Percentiles rank a stretch among this genome's conserved stretches.
phyloP scores from a whole-genome alignment of 805 yeast species.

The Candida coquimbonensis region DNA sequence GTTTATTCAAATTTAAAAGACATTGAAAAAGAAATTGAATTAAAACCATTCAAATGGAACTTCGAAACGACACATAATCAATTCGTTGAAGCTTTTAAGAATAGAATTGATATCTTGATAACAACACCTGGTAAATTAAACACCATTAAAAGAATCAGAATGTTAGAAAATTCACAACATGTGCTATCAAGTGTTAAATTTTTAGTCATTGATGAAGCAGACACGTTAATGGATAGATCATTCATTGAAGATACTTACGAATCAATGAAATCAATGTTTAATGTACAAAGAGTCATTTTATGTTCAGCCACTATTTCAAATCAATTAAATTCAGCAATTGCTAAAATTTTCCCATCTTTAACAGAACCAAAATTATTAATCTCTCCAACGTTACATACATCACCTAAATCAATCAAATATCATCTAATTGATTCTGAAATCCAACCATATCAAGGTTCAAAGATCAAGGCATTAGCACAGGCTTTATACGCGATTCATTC shows the following conservation, averaged over 20 bases:
- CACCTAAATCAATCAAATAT: constrained; percentile 72
- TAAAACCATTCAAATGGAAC: constrained; percentile 55
- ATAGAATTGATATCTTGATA: constrained; percentile 68
- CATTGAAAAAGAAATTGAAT: constrained; percentile 28
- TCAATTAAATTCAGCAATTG: constrained; percentile 58
- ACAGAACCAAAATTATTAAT: constrained; percentile 49
- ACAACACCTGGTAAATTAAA: constrained; percentile 78
- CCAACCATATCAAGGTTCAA: constrained; percentile 79
- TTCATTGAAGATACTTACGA: constrained; percentile 61
- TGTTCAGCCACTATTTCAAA: constrained; percentile 90
- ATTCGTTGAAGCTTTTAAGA: constrained; percentile 39
- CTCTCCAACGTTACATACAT: constrained; percentile 73
- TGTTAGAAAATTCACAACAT: constrained; percentile 32
- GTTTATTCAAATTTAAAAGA: constrained; percentile 42
- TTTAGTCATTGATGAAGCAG: constrained; percentile 89
- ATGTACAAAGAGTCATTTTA: constrained; percentile 58
- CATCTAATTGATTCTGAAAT: constrained; percentile 68
- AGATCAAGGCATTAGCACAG: constrained; percentile 80
- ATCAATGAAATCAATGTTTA: constrained; percentile 43
- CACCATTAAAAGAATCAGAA: constrained; percentile 28
- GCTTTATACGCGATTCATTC: constrained; percentile 77
- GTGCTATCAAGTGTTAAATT: constrained; percentile 42
- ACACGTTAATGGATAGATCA: constrained; percentile 78
- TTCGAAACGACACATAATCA: constrained; percentile 47
- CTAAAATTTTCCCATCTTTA: constrained; percentile 51